These are phyloP conservation scores for Myrica gale DNA, from an alignment of 306 rosid genomes.

Conservation along the genomic window DNA sequence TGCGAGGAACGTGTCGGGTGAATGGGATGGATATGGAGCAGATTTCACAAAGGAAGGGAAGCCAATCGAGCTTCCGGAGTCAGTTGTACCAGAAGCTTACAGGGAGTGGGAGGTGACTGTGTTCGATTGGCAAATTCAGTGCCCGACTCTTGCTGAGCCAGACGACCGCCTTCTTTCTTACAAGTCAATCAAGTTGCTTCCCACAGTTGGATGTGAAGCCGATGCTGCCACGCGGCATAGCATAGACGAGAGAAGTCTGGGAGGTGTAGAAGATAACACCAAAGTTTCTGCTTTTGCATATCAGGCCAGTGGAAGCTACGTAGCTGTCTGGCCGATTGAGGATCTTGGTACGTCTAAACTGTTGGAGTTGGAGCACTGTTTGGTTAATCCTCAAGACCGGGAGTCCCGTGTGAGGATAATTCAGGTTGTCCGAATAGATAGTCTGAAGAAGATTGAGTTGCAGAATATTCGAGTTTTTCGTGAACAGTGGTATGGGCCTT, in stretches of 20 bases:
- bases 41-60: slow-evolving; percentile 73
- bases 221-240: slow-evolving; percentile 81
- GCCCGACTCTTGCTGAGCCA: slow-evolving; percentile 86
- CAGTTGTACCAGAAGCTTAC: slow-evolving; percentile 83
- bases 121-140: slow-evolving; percentile 96
- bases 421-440: slow-evolving; percentile 49
- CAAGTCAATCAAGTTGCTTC: slow-evolving; percentile 76
- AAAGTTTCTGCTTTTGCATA: slow-evolving; percentile 64
- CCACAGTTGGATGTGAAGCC: slow-evolving; percentile 95
- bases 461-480: slow-evolving; percentile 57
- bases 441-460: slow-evolving; percentile 42
- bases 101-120: slow-evolving; percentile 94
- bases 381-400: slow-evolving; percentile 73
- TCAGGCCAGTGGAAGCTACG: slow-evolving; percentile 76
- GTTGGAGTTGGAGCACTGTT: slow-evolving; percentile 80
- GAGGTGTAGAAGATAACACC: slow-evolving; percentile 33
- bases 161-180: slow-evolving; percentile 42
- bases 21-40: slow-evolving; percentile 96
- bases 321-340: slow-evolving; percentile 62
- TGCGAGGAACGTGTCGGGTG: slow-evolving; percentile 78
- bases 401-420: slow-evolving; percentile 85
- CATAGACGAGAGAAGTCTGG: slow-evolving; percentile 58
- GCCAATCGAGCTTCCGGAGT: slow-evolving; percentile 76
- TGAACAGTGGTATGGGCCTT: slow-evolving; percentile 99
- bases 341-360: slow-evolving; percentile 32